Percentiles rank a stretch among this genome's conserved stretches.
These are phyloP conservation scores for Colletotrichum tabaci DNA, from an alignment of 2,329 filamentous ascomycete genomes.

Conservation along the genomic window DNA sequence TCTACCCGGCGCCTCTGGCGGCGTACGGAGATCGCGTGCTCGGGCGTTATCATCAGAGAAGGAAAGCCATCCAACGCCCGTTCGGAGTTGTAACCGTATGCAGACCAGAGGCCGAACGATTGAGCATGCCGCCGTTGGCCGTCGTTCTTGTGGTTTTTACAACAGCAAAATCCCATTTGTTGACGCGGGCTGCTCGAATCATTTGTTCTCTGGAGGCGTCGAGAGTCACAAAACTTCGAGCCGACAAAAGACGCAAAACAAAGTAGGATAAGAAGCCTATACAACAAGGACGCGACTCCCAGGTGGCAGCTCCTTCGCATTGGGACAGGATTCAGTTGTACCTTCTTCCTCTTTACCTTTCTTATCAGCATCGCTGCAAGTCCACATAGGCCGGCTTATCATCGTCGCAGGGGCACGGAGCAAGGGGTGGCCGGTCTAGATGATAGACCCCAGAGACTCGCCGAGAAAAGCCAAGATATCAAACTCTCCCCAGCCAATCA, in stretches of 20 bases:
- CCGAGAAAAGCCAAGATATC: constrained; percentile 39
- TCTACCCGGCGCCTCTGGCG: neutral
- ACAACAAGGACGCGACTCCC: neutral
- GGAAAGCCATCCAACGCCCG: neutral
- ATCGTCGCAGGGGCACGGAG: constrained; percentile 12
- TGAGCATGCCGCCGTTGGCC: neutral
- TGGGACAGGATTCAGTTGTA: neutral
- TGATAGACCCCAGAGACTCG: constrained; percentile 9
- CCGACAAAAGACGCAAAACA: neutral
- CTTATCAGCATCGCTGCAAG: constrained; percentile 12
- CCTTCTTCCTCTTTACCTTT: neutral
- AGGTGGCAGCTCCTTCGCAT: neutral
- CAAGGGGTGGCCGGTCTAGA: constrained; percentile 21
- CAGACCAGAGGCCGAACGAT: constrained; percentile 8
- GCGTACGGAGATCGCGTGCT: constrained; percentile 18
- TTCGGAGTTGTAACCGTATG: constrained; percentile 25
- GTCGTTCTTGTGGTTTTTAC: neutral
- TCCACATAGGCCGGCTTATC: constrained; percentile 11
- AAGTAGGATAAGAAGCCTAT: neutral
- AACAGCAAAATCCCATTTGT: neutral
- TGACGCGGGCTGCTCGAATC: neutral
- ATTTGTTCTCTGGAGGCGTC: neutral
- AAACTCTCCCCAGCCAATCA: constrained; percentile 23
- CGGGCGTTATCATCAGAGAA: constrained; percentile 12
- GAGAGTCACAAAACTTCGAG: neutral